Base-by-base conservation (phyloP, 1,139 yeast species). In the Candida sanyaensis region DNA sequence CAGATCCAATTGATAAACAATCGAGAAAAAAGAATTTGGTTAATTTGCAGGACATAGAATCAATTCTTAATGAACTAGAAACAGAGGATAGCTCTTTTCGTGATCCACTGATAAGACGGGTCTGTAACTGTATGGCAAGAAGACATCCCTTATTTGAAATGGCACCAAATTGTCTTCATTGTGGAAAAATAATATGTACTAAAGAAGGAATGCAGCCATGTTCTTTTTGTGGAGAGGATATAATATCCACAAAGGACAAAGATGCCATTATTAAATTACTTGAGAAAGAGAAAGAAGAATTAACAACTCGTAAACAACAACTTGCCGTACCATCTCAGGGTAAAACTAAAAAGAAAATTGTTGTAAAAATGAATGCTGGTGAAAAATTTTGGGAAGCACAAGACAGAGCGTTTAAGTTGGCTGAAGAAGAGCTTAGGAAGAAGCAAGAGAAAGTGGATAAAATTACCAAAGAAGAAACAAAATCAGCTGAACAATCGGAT, bases 181-280 rank as follows among this genome's bases (percentile, higher is more conserved):
- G 99, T 66, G 99, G 99, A 9, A 90, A 91, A 62, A 89, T 95
- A 36, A 88, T 93, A 2, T 95, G 99, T 69, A 77, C 78, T 3
- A 84, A 84, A 57, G 98, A 95, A 62, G 98, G 98, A 0, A 64
- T 83, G n/a, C 90, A 91, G 47, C 95, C 95, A 4, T 95, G 99
- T 62, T 80, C 95, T 2, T 88, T 71, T 54, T 93, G 99, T 69
- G 90, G 91, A 0, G 65, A 75, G 24, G 87, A 84, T 31, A 68
- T 93, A 34, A 72, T 93, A 13, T 76, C 84, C 4, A 62, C 66
- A 7, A 77, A 77, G 21, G 96, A 90, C 53, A 77, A 80, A 55
- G 70, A 60, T n/a, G 83, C 81, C 41, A 85, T 93, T 41, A 66
- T 78, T 37, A 66, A 73, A 8, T 65, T 83, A 6, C 67, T 87